These are phyloP conservation scores for Phalaenopsis equestris DNA, from an alignment of 106 monocot species.

Conservation along the genomic window DNA sequence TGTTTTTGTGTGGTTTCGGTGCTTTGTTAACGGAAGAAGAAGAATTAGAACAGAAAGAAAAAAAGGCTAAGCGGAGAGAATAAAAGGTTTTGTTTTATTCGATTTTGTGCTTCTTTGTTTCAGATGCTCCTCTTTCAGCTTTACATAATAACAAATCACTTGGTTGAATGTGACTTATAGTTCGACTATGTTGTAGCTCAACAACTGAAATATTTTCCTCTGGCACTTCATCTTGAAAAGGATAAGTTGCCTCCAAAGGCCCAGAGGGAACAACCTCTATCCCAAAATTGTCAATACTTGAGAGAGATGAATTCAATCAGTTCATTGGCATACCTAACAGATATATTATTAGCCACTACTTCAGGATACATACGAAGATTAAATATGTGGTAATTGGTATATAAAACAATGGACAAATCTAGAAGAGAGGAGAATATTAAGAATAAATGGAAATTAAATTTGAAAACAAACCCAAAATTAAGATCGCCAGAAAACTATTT, in stretches of 20 bases:
- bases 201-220: conserved; percentile 9
- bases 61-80: too few relatives aligned
- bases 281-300: conserved; percentile 25
- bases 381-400: neutral
- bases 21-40: too few relatives aligned
- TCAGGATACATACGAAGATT: neutral
- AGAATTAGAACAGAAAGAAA: too few relatives aligned
- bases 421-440: neutral
- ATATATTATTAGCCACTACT: neutral
- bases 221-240: conserved; percentile 16
- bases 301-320: conserved; percentile 71
- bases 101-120: too few relatives aligned
- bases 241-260: conserved; percentile 10
- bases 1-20: too few relatives aligned
- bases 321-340: conserved; percentile 85
- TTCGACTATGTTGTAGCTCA: neutral
- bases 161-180: conserved; percentile 18
- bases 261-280: conserved; percentile 9
- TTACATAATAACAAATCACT: conserved; percentile 18
- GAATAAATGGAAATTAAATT: neutral
- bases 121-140: conserved; percentile 14
- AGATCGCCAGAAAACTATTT: neutral
- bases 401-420: neutral
- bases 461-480: neutral
- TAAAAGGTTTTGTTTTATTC: too few relatives aligned